Conservation (phyloP, 225 moss, liverwort and hornwort genomes). For the Pseudoscleropodium purum region DNA sequence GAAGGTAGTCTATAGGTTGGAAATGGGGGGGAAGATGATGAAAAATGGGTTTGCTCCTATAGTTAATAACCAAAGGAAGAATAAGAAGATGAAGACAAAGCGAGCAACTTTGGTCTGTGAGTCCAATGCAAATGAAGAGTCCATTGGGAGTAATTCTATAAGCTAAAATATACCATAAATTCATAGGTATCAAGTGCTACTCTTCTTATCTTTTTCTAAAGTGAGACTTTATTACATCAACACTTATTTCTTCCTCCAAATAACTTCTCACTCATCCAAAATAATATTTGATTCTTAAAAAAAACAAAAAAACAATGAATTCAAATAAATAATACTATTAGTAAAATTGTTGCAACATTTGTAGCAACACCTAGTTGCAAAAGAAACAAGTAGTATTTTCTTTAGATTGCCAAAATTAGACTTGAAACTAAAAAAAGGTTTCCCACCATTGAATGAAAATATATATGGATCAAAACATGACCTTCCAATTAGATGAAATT, state of each 20-base stretch:
- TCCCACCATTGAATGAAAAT: neutral
- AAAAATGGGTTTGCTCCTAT: too few relatives aligned
- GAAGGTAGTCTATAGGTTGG: too few relatives aligned
- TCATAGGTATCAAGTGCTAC: neutral
- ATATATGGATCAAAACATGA: neutral
- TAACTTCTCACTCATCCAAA: neutral
- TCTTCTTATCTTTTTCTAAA: neutral
- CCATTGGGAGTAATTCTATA: neutral
- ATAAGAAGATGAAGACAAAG: too few relatives aligned
- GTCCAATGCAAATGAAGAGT: neutral
- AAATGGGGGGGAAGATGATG: too few relatives aligned
- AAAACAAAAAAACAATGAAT: too few relatives aligned
- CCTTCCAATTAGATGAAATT: neutral
- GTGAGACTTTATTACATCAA: neutral
- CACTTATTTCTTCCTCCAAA: neutral
- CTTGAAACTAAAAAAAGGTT: neutral
- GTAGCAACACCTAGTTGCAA: neutral
- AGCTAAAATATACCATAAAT: neutral
- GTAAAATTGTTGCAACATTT: neutral
- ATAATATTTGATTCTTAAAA: neutral
- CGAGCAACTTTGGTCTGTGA: neutral
- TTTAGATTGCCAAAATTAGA: neutral
- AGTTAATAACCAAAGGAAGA: neutral
- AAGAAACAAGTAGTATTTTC: neutral
- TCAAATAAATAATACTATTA: neutral